Evolutionary conservation across 2,329 filamentous ascomycete species (phyloP).

Genomic region (Seiridium cupressi): DNA sequence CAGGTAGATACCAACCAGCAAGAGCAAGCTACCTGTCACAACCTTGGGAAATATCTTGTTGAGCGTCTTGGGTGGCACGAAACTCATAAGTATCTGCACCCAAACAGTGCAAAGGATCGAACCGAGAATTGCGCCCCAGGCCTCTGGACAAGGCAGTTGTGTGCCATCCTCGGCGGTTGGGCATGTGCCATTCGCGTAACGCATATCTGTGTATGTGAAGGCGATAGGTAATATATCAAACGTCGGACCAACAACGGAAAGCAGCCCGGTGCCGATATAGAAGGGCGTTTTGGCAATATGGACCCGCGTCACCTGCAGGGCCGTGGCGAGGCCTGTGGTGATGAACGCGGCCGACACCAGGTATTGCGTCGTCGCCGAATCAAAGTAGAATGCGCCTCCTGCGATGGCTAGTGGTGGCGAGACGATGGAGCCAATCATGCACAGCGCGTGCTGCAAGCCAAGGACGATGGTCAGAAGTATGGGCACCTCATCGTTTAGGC

Average conservation of each 20-base stretch:
- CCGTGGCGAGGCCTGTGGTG: constrained; percentile 62
- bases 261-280: constrained; percentile 62
- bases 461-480: constrained; percentile 64
- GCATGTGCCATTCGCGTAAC: constrained; percentile 64
- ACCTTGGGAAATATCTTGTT: constrained; percentile 66
- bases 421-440: constrained; percentile 60
- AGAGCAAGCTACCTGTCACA: constrained; percentile 66
- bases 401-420: constrained; percentile 63
- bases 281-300: constrained; percentile 63
- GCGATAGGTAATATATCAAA: constrained; percentile 67
- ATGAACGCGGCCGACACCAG: constrained; percentile 69
- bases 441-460: constrained; percentile 67
- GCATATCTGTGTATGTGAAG: constrained; percentile 58
- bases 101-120: constrained; percentile 46
- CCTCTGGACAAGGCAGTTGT: constrained; percentile 60
- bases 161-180: constrained; percentile 54
- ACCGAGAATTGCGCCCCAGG: constrained; percentile 64
- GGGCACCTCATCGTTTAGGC: constrained; percentile 66
- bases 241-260: constrained; percentile 67
- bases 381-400: constrained; percentile 56
- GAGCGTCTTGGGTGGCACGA: constrained; percentile 58
- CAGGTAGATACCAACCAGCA: constrained; percentile 65
- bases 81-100: constrained; percentile 63
- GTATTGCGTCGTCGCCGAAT: constrained; percentile 54
- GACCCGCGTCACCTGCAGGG: constrained; percentile 65